phyloP scores from a whole-genome alignment of 768 basidiomycete genomes.

The Pleurotus djamor region DNA sequence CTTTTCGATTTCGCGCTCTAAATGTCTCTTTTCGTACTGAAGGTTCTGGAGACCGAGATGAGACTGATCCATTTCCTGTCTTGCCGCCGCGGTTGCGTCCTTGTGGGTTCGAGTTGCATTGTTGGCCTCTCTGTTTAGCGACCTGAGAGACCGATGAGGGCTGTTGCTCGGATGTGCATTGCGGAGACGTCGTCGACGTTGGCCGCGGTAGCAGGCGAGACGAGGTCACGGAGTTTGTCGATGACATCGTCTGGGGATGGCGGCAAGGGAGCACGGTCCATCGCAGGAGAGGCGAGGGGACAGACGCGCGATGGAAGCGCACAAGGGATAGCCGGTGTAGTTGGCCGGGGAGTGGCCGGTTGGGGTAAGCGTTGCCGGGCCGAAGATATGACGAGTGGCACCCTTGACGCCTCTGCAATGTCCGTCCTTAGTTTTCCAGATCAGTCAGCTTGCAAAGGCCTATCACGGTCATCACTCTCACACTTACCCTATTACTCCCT shows the following conservation, averaged over 20 bases:
- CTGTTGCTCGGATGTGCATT: conserved; percentile 65
- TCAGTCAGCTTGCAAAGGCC: conserved; percentile 3
- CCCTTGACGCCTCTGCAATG: not conserved
- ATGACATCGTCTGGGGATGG: conserved; percentile 51
- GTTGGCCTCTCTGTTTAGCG: conserved; percentile 74
- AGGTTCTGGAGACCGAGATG: conserved; percentile 85
- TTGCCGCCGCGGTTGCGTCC: conserved; percentile 73
- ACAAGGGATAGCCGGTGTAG: not conserved
- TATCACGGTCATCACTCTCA: conserved; percentile 6
- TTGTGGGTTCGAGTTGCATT: conserved; percentile 62
- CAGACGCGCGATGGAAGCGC: not conserved
- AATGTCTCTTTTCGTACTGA: conserved; percentile 85
- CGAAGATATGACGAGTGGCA: conserved; percentile 9
- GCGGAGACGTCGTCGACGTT: conserved; percentile 38
- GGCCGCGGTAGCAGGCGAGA: conserved; percentile 37
- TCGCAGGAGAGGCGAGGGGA: conserved; percentile 15
- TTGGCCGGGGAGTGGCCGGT: conserved; percentile 3
- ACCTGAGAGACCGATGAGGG: conserved; percentile 78
- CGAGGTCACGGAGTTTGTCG: conserved; percentile 62
- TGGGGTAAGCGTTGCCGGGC: not conserved
- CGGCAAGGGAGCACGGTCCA: conserved; percentile 20
- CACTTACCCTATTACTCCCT: conserved; percentile 9
- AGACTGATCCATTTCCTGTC: conserved; percentile 89
- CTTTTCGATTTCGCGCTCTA: conserved; percentile 90
- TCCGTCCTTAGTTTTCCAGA: not conserved